phyloP scores from a whole-genome alignment of 164 flowering plant species.

The Nymphaea thermarum region DNA sequence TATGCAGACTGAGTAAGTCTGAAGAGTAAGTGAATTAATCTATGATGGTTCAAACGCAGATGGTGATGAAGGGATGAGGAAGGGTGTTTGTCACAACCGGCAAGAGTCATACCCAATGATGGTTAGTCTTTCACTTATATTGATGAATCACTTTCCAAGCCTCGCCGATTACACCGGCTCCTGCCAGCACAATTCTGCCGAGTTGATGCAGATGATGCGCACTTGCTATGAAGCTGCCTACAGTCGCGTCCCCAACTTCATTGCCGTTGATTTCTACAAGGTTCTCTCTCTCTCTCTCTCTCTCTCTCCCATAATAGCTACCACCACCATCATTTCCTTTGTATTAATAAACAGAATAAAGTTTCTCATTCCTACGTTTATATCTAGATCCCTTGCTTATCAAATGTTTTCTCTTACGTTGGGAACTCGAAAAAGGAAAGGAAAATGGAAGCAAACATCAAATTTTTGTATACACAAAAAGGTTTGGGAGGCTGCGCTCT shows the following conservation, averaged over 20 bases:
- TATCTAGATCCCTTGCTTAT: too few relatives aligned
- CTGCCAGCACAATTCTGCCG: slow-evolving; percentile 69
- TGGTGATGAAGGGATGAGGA: slow-evolving; percentile 64
- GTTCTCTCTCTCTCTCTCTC: slow-evolving; percentile 19
- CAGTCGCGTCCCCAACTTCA: slow-evolving; percentile 75
- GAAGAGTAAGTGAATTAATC: too few relatives aligned
- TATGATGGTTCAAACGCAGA: slow-evolving; percentile 17
- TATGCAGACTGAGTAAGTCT: too few relatives aligned
- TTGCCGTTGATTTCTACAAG: slow-evolving; percentile 82
- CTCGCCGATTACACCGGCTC: slow-evolving; percentile 25
- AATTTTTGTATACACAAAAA: too few relatives aligned
- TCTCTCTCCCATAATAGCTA: not conserved
- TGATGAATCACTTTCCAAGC: slow-evolving; percentile 52
- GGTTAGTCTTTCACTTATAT: slow-evolving; percentile 44
- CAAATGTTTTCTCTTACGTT: too few relatives aligned
- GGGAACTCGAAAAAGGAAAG: too few relatives aligned
- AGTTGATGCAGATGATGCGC: slow-evolving; percentile 42
- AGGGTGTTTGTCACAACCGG: slow-evolving; percentile 75
- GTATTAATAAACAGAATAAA: too few relatives aligned
- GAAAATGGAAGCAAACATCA: too few relatives aligned
- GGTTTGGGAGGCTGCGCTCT: too few relatives aligned
- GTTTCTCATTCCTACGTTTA: too few relatives aligned
- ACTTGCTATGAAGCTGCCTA: slow-evolving; percentile 63
- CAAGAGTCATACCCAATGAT: slow-evolving; percentile 69
- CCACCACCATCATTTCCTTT: too few relatives aligned